These are phyloP conservation scores for barrel medic (Medicago truncatula) DNA, from an alignment of 306 rosid genomes.

Conservation along the genomic window DNA sequence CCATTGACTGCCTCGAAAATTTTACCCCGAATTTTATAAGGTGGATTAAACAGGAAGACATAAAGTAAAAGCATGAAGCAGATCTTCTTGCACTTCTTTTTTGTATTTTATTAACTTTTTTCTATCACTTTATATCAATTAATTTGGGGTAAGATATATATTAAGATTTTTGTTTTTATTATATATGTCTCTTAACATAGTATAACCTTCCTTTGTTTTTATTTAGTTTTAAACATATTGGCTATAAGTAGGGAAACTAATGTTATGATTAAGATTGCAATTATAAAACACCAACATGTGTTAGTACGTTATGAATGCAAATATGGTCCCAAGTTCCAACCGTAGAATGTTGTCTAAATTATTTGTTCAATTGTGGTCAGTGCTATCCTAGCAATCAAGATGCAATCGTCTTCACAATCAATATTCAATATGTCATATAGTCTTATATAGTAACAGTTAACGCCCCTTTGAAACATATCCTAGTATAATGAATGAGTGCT, in stretches of 20 bases:
- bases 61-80: constrained; percentile 69
- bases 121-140: not conserved
- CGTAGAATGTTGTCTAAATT: constrained; percentile 38
- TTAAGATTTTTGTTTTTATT: constrained; percentile 1
- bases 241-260: not conserved
- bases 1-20: constrained; percentile 83
- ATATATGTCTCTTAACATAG: too few relatives aligned
- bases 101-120: constrained; percentile 30
- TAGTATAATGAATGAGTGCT: not conserved
- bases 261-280: constrained; percentile 17
- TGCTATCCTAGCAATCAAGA: not conserved
- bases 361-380: constrained; percentile 33
- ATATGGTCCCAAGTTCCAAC: constrained; percentile 46
- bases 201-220: too few relatives aligned
- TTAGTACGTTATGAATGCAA: constrained; percentile 33
- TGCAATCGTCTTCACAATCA: constrained; percentile 19
- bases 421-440: constrained; percentile 6
- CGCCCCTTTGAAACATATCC: constrained; percentile 12
- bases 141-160: not conserved
- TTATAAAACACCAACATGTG: constrained; percentile 15
- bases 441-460: not conserved
- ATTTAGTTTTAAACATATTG: too few relatives aligned
- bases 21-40: constrained; percentile 43
- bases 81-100: constrained; percentile 65
- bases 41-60: constrained; percentile 50